Evolutionary conservation across 805 yeast species (phyloP), one percentile per base, ranked within the genome.

Genomic region (Saturnispora halmiae): DNA sequence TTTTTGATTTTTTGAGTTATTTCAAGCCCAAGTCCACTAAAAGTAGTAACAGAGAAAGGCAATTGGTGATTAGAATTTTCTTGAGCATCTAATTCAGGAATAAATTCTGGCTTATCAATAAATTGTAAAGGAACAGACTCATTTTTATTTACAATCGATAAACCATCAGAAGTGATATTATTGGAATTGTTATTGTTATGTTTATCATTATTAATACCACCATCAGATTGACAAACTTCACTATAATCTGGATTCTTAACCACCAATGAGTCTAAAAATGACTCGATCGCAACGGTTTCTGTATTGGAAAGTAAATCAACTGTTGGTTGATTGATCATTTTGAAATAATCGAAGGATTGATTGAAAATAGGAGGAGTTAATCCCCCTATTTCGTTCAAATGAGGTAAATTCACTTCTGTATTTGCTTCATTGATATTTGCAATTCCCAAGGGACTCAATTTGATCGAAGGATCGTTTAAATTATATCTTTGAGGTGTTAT

Each of bases 231-330:
- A n/a, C n/a, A n/a, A 27, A 27, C 30, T 27, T 19, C 16, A 6
- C 16, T 21, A 14, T 7, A 15, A n/a, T 36, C 20, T 15, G 22
- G 29, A 11, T 34, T 36, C 38, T 60, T 61, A 40, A 58, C 60
- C 1, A 62, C 66, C 16, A 63, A 59, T 14, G 63, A 57, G 38
- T 63, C 67, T 20, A 63, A 50, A 41, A 63, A 63, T 8, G 51
- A 51, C 35, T 61, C 65, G 29, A 63, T 45, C 0, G 61, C 66
- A 4, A 58, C 50, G 6, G 63, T 47, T 36, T 63, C 67, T 1
- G 65, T 56, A 8, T 51, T 48, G 1, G 63, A 55, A 19, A 63
- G 48, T 28, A 62, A 49, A 27, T 59, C 64, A 16, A 52, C 38
- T 10, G 31, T 21, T 6, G 27, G 26, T 11, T 26, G 21, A 10